Evolutionary conservation across 148 eudicot genomes (phyloP).

Genomic region (Camellia japonica): DNA sequence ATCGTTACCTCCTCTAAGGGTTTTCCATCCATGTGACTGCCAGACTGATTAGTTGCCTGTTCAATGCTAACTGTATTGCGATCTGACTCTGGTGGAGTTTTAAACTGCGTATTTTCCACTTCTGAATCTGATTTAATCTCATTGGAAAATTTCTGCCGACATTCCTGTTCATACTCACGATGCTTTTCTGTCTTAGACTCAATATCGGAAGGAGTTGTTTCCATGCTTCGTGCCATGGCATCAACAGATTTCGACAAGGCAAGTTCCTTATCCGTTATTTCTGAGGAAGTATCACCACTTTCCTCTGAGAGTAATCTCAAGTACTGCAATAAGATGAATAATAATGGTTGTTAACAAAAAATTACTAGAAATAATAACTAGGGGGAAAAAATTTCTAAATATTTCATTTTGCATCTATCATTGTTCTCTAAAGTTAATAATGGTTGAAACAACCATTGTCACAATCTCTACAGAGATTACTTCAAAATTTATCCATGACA

Average conservation of each 20-base stretch:
- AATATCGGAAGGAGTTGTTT: conserved; percentile 34
- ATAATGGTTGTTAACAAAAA: not conserved
- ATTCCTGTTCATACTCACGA: conserved; percentile 51
- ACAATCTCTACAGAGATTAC: not conserved
- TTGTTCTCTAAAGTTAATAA: not conserved
- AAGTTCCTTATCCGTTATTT: conserved; percentile 49
- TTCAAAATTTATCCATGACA: not conserved
- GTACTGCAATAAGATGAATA: conserved; percentile 43
- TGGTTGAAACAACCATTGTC: too few relatives aligned
- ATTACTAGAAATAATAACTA: not conserved
- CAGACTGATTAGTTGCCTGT: conserved; percentile 28
- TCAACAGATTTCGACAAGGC: conserved; percentile 68
- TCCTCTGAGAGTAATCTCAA: conserved; percentile 71
- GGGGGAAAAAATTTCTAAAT: not conserved
- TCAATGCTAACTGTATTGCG: conserved; percentile 23
- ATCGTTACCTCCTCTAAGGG: conserved; percentile 53
- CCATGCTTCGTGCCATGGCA: conserved; percentile 60
- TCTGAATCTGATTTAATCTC: conserved; percentile 37
- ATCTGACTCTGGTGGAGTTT: conserved; percentile 32
- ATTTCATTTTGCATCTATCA: not conserved
- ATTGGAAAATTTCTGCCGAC: conserved; percentile 52
- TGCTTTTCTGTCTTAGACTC: conserved; percentile 43
- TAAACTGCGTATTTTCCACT: conserved; percentile 25
- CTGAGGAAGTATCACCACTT: conserved; percentile 43
- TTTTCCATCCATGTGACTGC: conserved; percentile 41